Evolutionary conservation across 345 rosid genomes (phyloP), one percentile per base, ranked within the genome.

Genomic region (Rhodamnia argentea): DNA sequence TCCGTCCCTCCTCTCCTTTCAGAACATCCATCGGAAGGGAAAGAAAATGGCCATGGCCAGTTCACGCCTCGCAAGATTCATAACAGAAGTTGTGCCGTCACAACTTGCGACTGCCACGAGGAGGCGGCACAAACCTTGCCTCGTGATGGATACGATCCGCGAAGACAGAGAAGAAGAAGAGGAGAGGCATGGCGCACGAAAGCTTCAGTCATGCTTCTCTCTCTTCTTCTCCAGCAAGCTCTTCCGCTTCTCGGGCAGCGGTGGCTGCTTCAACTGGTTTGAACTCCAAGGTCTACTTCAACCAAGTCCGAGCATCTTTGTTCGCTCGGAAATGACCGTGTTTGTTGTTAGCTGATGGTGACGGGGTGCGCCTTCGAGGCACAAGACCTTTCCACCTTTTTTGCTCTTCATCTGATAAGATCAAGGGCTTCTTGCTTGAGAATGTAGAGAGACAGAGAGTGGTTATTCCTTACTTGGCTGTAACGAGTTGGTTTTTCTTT

Each of bases 61-160:
- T 87, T 87, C 96, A 7, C 85, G 95, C 83, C 64, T 93, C 1
- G 90, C 96, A 11, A 95, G 94, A 90, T 94, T 95, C 83, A 86
- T 94, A 14, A 91, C 92, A 55, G 98, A 96, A 92, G 97, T 92
- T 88, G 98, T 98, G 7, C 99, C 99, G 18, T 95, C 98, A 4
- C 98, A 93, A 82, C 92, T 92, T 47, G 90, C 94, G 44, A 90
- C 86, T 85, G 96, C 95, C 85, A 90, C 92, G 90, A 91, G 96
- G 90, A 91, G 87, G 91, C 87, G 95, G 90, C 90, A 86, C 52
- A 93, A 95, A 86, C 90, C 96, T 52, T 89, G 92, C 8, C 93
- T 93, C 81, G 90, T 93, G 88, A 82, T 96, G 88, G 98, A 97
- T 84, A 95, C 99, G 9, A 95, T 97, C 81, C 89, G 87, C 13